Evolutionary conservation across 2,329 filamentous ascomycete genomes (phyloP), one percentile per base, ranked within the genome.

Genomic region (Fusarium buxicola): DNA sequence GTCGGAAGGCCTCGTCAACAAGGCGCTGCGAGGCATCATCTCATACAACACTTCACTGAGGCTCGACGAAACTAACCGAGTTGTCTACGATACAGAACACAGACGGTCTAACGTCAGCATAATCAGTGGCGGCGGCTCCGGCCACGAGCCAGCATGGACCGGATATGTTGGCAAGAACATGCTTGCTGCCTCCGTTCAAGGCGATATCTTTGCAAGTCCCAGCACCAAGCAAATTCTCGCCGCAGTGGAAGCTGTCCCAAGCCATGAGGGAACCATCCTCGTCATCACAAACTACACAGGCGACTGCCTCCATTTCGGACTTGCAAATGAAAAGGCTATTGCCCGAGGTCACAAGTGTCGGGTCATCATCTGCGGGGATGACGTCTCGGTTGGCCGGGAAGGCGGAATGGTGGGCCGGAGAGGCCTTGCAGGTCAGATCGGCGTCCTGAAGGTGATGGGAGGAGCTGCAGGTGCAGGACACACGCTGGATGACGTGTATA

Each of bases 221-320:
- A 86, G 83, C 55, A 86, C 86, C 10, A 85, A 84, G 58, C 87
- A 89, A 73, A 86, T 89, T 52, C 72, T 87, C 8, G 82, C 86
- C 2, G 86, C 81, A 7, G 81, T 89, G 35, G 81, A 84, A 47
- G 78, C 80, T 40, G 83, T 81, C 10, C 84, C 81, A n/a, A 86
- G 79, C 25, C 77, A 80, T 30, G 77, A 76, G 67, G 86, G 86
- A 32, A 83, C 82, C 3, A 82, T 89, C 43, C 76, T 89, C 2
- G 82, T 89, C 45, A 82, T 88, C 58, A 88, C 85, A 40, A 89
- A 89, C 73, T 88, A 89, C 72, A 88, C 86, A 0, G 86, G 86
- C 41, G 86, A 88, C 72, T 86, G 86, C 55, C 76, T 88, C 58
- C 86, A 88, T 40, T 66, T 66, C 31, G 63, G 63, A 1, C 55